These are phyloP conservation scores for Pulveroboletus sp. DNA, from an alignment of 768 basidiomycete species.

Conservation along the genomic window DNA sequence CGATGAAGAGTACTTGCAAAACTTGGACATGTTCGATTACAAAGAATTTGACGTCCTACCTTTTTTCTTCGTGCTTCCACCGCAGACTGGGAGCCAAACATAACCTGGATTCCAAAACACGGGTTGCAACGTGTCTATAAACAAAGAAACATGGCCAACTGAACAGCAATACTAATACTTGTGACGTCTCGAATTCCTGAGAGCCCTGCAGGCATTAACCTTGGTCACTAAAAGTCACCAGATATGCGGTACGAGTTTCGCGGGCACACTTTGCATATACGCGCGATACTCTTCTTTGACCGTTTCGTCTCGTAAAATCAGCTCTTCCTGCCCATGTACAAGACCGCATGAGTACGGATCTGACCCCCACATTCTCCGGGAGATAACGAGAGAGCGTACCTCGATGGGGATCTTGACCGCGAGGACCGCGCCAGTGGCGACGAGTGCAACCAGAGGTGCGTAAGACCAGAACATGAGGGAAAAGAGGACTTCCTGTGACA, in stretches of 20 bases:
- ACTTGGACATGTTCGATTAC: too few species aligned
- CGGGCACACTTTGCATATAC: conserved; percentile 13
- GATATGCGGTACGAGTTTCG: conserved; percentile 7
- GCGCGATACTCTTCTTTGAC: conserved; percentile 6
- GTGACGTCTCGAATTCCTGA: too few species aligned
- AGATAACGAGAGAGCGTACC: not conserved
- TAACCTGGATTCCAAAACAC: too few species aligned
- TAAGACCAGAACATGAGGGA: conserved; percentile 10
- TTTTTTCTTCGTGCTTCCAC: too few species aligned
- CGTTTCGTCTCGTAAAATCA: conserved; percentile 4
- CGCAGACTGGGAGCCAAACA: too few species aligned
- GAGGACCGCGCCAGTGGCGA: not conserved
- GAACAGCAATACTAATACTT: too few species aligned
- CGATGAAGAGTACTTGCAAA: not conserved
- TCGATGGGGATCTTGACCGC: conserved; percentile 8
- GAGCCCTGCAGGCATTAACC: too few species aligned
- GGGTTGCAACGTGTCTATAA: too few species aligned
- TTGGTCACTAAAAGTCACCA: not conserved
- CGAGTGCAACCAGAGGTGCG: not conserved
- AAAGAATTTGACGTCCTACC: too few species aligned
- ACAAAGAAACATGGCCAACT: too few species aligned
- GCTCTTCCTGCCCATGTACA: conserved; percentile 1
- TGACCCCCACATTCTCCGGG: too few species aligned
- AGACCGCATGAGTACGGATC: not conserved
- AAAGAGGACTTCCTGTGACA: not conserved